Conservation (phyloP, 805 yeast species). For the Trichomonascus vanleenenianus region DNA sequence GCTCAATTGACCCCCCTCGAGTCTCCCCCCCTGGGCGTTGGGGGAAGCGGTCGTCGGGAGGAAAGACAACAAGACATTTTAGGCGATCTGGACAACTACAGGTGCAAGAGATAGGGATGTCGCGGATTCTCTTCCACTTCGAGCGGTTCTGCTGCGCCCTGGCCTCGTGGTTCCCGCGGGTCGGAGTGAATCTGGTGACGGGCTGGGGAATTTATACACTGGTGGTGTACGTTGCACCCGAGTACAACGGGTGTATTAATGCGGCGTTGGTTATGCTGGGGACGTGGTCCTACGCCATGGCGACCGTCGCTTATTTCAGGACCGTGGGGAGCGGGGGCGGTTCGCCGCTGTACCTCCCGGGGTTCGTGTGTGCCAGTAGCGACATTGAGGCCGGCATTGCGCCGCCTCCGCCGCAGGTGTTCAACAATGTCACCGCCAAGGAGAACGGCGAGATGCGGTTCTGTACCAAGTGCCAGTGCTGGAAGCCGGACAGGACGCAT, state of each 20-base stretch:
- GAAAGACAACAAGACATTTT: too few species aligned
- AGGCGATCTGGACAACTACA: too few species aligned
- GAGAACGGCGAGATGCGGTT: conserved; percentile 34
- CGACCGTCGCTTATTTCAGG: conserved; percentile 21
- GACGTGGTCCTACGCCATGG: conserved; percentile 15
- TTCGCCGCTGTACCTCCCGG: conserved; percentile 25
- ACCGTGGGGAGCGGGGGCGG: conserved; percentile 28
- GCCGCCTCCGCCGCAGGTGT: conserved; percentile 22
- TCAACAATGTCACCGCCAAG: conserved; percentile 30
- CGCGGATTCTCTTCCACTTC: conserved; percentile 7
- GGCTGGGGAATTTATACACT: conserved; percentile 27
- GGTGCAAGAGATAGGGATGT: not conserved
- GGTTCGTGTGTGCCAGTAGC: conserved; percentile 3
- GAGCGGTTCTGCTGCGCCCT: conserved; percentile 20
- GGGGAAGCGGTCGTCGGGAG: too few species aligned
- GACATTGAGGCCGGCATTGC: conserved; percentile 22
- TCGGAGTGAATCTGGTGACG: conserved; percentile 21
- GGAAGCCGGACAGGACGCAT: conserved; percentile 39
- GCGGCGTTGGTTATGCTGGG: conserved; percentile 8
- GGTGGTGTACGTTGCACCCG: conserved; percentile 17
- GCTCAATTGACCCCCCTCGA: too few species aligned
- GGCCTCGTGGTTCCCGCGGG: conserved; percentile 26
- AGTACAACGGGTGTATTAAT: conserved; percentile 2
- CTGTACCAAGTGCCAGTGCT: conserved; percentile 34
- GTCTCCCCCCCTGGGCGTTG: too few species aligned